phyloP scores from a whole-genome alignment of 805 yeast species.

The Schwanniomyces pseudopolymorphus region DNA sequence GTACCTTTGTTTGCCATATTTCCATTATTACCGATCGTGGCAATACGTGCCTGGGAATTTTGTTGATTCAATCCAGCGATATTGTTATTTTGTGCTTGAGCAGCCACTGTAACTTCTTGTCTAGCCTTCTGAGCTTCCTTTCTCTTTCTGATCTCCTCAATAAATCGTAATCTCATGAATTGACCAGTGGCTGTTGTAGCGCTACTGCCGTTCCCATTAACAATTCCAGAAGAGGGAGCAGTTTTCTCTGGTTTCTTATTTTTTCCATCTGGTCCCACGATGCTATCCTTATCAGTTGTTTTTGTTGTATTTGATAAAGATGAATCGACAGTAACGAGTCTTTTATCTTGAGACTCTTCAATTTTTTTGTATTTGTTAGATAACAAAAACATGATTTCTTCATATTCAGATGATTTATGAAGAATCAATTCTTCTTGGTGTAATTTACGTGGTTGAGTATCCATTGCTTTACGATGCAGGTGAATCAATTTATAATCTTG shows the following conservation, averaged over 20 bases:
- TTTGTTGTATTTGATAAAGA: slow-evolving; percentile 21
- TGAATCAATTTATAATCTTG: slow-evolving; percentile 29
- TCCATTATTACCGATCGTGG: neutral
- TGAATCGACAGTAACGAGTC: slow-evolving; percentile 38
- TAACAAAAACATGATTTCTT: slow-evolving; percentile 72
- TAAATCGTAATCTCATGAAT: slow-evolving; percentile 82
- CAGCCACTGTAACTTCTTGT: slow-evolving; percentile 41
- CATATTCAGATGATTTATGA: slow-evolving; percentile 80
- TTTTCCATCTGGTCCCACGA: slow-evolving; percentile 30
- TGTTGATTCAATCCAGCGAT: slow-evolving; percentile 2
- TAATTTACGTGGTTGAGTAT: slow-evolving; percentile 32
- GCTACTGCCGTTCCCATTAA: slow-evolving; percentile 1
- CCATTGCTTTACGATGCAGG: slow-evolving; percentile 32
- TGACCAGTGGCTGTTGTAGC: slow-evolving; percentile 48
- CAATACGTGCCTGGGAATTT: slow-evolving; percentile 2
- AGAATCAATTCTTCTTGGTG: slow-evolving; percentile 43
- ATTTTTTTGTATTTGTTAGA: slow-evolving; percentile 39
- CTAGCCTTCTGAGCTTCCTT: slow-evolving; percentile 46
- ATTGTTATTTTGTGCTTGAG: slow-evolving; percentile 23
- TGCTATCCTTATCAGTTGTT: slow-evolving; percentile 20
- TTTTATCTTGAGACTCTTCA: slow-evolving; percentile 38
- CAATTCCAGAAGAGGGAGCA: neutral
- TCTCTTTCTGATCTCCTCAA: slow-evolving; percentile 80
- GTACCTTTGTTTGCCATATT: slow-evolving; percentile 5
- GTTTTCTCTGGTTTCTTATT: slow-evolving; percentile 17